phyloP scores from a whole-genome alignment of 345 rosid genomes.

The Nasturtium officinale region DNA sequence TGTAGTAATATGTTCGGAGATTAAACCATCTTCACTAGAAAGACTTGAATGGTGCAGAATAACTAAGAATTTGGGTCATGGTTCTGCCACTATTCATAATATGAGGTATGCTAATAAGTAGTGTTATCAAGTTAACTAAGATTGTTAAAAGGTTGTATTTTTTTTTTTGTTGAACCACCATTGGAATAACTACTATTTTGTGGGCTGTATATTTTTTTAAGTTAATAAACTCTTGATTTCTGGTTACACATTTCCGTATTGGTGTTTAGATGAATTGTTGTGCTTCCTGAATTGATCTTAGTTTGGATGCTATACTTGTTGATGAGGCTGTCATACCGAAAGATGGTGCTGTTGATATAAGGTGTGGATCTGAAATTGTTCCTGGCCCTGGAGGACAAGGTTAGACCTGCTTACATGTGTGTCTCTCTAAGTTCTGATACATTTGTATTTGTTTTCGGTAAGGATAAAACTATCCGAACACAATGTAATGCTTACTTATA shows the following conservation, averaged over 20 bases:
- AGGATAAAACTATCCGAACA: no score
- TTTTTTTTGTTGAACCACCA: no score
- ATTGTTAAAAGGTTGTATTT: no score
- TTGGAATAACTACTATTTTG: no score
- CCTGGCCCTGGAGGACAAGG: slow-evolving; percentile 67
- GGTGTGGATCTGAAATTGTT: slow-evolving; percentile 68
- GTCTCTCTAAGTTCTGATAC: slow-evolving; percentile 1
- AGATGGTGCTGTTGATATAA: slow-evolving; percentile 54
- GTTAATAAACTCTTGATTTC: not conserved
- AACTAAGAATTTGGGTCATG: slow-evolving; percentile 55
- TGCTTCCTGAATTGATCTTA: slow-evolving; percentile 48
- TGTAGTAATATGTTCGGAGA: slow-evolving; percentile 60
- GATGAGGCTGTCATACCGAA: slow-evolving; percentile 53
- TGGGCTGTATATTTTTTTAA: no score
- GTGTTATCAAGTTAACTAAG: not conserved
- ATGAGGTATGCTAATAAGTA: slow-evolving; percentile 49
- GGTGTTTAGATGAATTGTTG: no score
- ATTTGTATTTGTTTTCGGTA: no score
- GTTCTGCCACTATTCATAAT: slow-evolving; percentile 68
- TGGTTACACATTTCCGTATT: not conserved
- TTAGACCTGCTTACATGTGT: slow-evolving; percentile 32
- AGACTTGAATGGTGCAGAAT: slow-evolving; percentile 86
- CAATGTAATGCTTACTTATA: not conserved
- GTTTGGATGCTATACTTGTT: slow-evolving; percentile 64
- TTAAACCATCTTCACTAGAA: slow-evolving; percentile 49